Percentiles rank a stretch among this genome's conserved stretches.
phyloP scores from a whole-genome alignment of 2,329 filamentous ascomycete genomes.

The Colletotrichum sp. region DNA sequence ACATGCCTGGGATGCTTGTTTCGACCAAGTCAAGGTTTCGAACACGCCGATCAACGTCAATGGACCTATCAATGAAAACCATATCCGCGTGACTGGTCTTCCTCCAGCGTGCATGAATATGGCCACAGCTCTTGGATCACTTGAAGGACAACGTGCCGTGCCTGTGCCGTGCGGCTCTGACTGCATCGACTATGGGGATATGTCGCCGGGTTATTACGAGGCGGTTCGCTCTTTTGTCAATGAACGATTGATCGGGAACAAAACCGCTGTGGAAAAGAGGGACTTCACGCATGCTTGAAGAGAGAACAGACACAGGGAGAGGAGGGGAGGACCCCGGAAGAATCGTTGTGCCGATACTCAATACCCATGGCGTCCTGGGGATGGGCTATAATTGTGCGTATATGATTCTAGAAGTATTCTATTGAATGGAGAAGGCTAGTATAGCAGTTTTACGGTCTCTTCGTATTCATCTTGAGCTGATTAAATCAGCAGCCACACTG shows the following conservation, averaged over 20 bases:
- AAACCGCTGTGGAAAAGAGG: not conserved
- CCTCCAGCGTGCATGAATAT: not conserved
- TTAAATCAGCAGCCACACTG: not conserved
- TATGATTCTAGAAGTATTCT: not conserved
- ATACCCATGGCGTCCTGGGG: not conserved
- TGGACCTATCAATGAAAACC: not conserved
- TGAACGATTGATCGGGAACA: not conserved
- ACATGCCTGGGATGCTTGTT: not conserved
- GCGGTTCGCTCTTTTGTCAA: not conserved
- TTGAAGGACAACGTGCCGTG: not conserved
- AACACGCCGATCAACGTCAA: not conserved
- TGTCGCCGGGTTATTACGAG: not conserved
- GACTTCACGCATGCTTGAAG: not conserved
- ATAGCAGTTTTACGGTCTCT: accelerated
- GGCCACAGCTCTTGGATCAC: not conserved
- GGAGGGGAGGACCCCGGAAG: not conserved
- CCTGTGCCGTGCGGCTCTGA: not conserved
- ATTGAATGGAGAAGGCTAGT: not conserved
- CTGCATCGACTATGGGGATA: not conserved
- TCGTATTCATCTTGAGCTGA: not conserved
- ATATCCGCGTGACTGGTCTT: not conserved
- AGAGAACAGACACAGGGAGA: not conserved
- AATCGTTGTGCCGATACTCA: not conserved
- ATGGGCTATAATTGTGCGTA: not conserved
- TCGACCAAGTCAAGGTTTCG: not conserved